Conservation (phyloP, 2,329 filamentous ascomycete genomes). For the Phaeomoniella chlamydospora region DNA sequence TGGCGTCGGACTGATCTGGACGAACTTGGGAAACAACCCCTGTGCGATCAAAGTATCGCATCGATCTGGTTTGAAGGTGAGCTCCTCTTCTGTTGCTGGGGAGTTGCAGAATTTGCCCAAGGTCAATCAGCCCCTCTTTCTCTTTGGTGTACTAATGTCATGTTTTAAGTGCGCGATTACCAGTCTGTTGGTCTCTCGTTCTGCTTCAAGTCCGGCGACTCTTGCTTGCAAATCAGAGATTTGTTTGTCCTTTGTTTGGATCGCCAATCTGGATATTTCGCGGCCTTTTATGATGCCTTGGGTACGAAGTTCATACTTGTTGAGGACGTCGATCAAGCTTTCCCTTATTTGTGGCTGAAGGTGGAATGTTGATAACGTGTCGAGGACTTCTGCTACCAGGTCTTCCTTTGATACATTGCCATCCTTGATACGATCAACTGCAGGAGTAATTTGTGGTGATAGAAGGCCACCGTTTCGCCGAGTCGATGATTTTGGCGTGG, state of each 20-base stretch:
- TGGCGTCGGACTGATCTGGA: neutral
- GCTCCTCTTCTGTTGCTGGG: too few species aligned
- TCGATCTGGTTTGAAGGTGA: neutral
- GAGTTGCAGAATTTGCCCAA: too few species aligned
- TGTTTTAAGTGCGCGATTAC: slow-evolving; percentile 24
- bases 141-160: slow-evolving; percentile 5
- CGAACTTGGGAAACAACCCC: neutral
- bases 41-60: too few species aligned
- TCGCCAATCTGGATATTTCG: slow-evolving; percentile 47
- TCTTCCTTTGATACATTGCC: slow-evolving; percentile 3
- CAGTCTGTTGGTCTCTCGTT: slow-evolving; percentile 37
- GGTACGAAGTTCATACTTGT: slow-evolving; percentile 40
- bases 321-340: slow-evolving; percentile 29
- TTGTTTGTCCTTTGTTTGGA: slow-evolving; percentile 51
- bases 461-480: slow-evolving; percentile 5
- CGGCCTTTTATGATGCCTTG: slow-evolving; percentile 50
- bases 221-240: slow-evolving; percentile 52
- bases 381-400: slow-evolving; percentile 14
- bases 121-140: neutral
- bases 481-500: slow-evolving; percentile 8
- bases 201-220: slow-evolving; percentile 42
- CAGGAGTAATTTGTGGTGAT: slow-evolving; percentile 8
- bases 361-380: slow-evolving; percentile 18
- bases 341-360: slow-evolving; percentile 18
- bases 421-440: slow-evolving; percentile 4